Percentiles rank a stretch among this genome's conserved stretches.
phyloP scores from a whole-genome alignment of 192 early-diverging fungal species.

The Geranomyces variabilis region DNA sequence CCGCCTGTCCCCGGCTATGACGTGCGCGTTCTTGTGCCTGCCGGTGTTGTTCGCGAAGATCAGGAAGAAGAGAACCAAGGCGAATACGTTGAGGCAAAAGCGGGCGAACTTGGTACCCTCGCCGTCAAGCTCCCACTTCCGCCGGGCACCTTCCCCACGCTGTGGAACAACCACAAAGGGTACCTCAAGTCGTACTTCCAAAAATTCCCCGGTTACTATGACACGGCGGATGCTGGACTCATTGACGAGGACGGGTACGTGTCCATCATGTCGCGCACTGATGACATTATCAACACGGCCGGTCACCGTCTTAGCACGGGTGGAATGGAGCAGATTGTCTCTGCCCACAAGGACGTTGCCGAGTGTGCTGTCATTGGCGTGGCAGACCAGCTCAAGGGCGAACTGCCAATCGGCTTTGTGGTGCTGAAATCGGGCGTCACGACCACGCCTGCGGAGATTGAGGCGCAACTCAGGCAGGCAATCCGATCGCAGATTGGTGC shows the following conservation, averaged over 20 bases:
- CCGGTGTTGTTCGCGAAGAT: conserved; percentile 7
- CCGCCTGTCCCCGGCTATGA: conserved; percentile 78
- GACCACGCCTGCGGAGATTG: conserved; percentile 4
- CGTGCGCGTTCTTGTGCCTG: conserved; percentile 56
- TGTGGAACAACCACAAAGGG: conserved; percentile 79
- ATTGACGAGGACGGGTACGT: conserved; percentile 67
- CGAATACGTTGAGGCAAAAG: conserved; percentile 47
- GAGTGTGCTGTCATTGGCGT: conserved; percentile 49
- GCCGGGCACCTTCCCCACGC: conserved; percentile 72
- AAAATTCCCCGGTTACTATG: conserved; percentile 79
- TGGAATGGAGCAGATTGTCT: conserved; percentile 73
- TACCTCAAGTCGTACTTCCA: conserved; percentile 75
- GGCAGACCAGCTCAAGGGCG: conserved; percentile 44
- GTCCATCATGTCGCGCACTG: conserved; percentile 45
- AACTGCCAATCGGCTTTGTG: conserved; percentile 48
- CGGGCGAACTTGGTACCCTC: conserved; percentile 73
- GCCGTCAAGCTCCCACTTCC: conserved; percentile 79
- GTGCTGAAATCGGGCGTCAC: conserved; percentile 35
- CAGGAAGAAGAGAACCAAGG: conserved; percentile 24
- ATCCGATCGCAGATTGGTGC: conserved; percentile 75
- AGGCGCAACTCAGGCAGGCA: conserved; percentile 60
- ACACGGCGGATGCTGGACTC: conserved; percentile 82
- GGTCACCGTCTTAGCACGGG: conserved; percentile 84
- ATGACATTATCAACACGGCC: conserved; percentile 80
- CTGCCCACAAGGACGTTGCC: conserved; percentile 57